Base-by-base conservation (phyloP, 768 basidiomycete species). In the Tubosaeta sp. region DNA sequence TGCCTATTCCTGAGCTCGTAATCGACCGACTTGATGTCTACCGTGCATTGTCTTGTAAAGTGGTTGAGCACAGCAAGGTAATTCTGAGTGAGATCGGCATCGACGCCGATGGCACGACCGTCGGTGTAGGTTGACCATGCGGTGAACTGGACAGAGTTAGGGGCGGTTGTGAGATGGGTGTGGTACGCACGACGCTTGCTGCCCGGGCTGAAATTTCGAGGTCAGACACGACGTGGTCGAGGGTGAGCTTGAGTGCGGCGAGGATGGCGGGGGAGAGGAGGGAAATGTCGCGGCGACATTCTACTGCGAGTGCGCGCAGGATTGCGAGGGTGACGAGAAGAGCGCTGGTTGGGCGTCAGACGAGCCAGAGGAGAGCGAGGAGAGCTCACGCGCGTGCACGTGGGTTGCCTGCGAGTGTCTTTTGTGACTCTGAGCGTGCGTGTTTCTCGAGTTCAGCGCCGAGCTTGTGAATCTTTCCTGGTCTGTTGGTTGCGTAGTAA, bases 121-220 rank as follows among this genome's bases (percentile, higher is more conserved):
- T 95, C 87, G 19, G 94, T 92, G 59, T 85, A 97, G 14, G 93
- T 94, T 17, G 88, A 86, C 87, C 91, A 97, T 1, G 91, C 86
- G 4, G 86, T 89, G 61, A 95, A 92, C 88, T 94, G 59, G 31
- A 4, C n/a, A 16, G 3, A 42, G 33, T 54, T 6, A 60, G 44
- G 22, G 17, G 17, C 13, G 12, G 19, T 6, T 53, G 25, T 14
- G 1, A 41, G 19, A 41, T 4, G 0, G 51, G 17, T 19, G 37
- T 13, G 29, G 16, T 12, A 78, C 88, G 61, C 66, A 92, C 92
- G 48, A 93, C 82, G 62, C 80, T 87, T 19, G 91, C 91, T 11
- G 86, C 83, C 61, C 87, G 80, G 5, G 86, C 86, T 32, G 79
- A 73, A 10, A 93, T 80, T 64, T 92, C 91, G 27, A 92, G 67